Conservation (phyloP, 768 basidiomycete genomes). For the Russula sp. region DNA sequence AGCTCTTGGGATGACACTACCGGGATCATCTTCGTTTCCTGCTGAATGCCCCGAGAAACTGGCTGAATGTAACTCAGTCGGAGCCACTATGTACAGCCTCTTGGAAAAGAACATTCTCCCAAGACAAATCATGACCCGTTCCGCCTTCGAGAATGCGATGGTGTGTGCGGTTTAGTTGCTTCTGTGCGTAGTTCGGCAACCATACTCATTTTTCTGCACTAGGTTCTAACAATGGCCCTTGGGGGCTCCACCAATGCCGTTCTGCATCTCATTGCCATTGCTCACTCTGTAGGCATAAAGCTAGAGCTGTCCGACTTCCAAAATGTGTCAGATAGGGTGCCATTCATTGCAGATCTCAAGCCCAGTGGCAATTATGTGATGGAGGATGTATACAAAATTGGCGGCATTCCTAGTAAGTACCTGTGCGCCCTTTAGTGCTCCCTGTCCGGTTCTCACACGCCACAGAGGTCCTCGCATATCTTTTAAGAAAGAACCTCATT, state of each 20-base stretch:
- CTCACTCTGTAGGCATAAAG: slow-evolving; percentile 88
- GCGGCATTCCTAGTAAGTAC: slow-evolving; percentile 86
- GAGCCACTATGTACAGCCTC: slow-evolving; percentile 77
- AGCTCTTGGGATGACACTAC: slow-evolving; percentile 91
- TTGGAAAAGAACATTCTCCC: slow-evolving; percentile 90
- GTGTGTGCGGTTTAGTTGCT: slow-evolving; percentile 34
- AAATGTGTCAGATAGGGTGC: slow-evolving; percentile 81
- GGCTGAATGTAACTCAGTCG: slow-evolving; percentile 74
- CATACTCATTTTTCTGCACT: background rate
- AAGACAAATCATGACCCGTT: slow-evolving; percentile 91
- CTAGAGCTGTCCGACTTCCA: slow-evolving; percentile 92
- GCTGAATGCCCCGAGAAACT: slow-evolving; percentile 88
- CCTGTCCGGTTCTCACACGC: background rate
- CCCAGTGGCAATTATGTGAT: slow-evolving; percentile 98
- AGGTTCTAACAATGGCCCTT: slow-evolving; percentile 95
- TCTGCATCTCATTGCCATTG: slow-evolving; percentile 92
- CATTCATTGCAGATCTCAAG: slow-evolving; percentile 94
- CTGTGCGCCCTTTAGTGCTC: background rate
- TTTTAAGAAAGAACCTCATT: slow-evolving; percentile 81
- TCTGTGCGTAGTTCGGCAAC: background rate
- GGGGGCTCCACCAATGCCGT: slow-evolving; percentile 99
- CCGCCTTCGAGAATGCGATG: slow-evolving; percentile 98
- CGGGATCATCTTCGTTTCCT: slow-evolving; percentile 95
- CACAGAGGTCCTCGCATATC: slow-evolving; percentile 74
- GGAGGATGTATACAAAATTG: slow-evolving; percentile 94